A percentile compares a stretch with the other conserved stretches of the same genome.
phyloP scores from a whole-genome alignment of 108 stramenopile genomes.

The Craspedostauros australis region DNA sequence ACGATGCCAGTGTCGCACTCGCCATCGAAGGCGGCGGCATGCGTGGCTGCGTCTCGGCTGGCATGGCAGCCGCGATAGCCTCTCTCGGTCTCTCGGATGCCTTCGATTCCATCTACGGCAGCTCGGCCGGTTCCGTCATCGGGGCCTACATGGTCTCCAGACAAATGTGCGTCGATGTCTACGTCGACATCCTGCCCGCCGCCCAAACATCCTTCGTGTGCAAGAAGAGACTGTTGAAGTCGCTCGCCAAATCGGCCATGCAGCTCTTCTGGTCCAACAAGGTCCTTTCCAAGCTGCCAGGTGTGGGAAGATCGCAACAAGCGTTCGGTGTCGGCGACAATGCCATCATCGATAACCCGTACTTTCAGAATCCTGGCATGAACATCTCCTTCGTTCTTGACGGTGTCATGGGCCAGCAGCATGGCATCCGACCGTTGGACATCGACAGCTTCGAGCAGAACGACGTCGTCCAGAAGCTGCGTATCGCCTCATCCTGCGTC shows the following conservation, averaged over 20 bases:
- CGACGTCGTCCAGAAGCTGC: constrained; percentile 45
- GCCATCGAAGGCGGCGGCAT: constrained; percentile 83
- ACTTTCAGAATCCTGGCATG: constrained; percentile 49
- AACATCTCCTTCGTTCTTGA: constrained; percentile 76
- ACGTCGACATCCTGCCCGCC: constrained; percentile 61
- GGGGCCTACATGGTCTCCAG: constrained; percentile 72
- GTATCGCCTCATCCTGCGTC: constrained; percentile 57
- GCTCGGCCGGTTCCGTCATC: constrained; percentile 67
- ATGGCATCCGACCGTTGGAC: constrained; percentile 69
- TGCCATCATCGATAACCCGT: no score
- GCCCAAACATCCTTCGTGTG: constrained; percentile 61
- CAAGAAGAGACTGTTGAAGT: constrained; percentile 32
- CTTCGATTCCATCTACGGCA: constrained; percentile 71
- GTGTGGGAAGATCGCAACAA: no score
- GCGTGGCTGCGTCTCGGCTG: constrained; percentile 68
- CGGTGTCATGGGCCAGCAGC: constrained; percentile 54
- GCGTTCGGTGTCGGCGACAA: no score
- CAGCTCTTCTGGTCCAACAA: no score
- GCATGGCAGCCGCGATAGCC: constrained; percentile 77
- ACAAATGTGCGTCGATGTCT: constrained; percentile 78
- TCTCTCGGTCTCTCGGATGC: constrained; percentile 66
- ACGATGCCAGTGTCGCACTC: constrained; percentile 59
- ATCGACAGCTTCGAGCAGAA: constrained; percentile 63
- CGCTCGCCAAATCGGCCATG: no score
- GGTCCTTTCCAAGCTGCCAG: no score